These are phyloP conservation scores for Tetrapyrgos nigripes DNA, from an alignment of 1,284 basidiomycete genomes.

Conservation along the genomic window DNA sequence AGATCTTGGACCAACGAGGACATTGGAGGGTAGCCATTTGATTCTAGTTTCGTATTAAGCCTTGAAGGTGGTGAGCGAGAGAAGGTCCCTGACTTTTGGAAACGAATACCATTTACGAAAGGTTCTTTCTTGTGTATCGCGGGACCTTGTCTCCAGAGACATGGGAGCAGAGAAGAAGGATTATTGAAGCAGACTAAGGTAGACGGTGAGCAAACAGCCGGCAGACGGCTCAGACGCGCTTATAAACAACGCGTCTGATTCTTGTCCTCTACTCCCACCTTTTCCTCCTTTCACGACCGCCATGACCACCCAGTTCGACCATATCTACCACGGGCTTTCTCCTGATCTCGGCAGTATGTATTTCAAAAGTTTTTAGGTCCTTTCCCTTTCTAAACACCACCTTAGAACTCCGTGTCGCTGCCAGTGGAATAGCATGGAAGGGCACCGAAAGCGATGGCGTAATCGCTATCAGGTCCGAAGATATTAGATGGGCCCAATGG, in stretches of 20 bases:
- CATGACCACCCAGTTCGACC: conserved; percentile 81
- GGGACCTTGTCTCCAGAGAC: conserved; percentile 66
- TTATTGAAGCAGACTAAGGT: conserved; percentile 16
- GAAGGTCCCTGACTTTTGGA: conserved; percentile 8
- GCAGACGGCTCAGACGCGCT: conserved; percentile 33
- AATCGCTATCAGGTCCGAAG: conserved; percentile 70
- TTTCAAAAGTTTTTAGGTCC: not conserved
- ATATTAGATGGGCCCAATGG: conserved; percentile 93
- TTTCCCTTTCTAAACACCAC: conserved; percentile 11
- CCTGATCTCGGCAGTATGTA: conserved; percentile 82
- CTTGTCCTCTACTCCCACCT: conserved; percentile 19
- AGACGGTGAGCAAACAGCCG: conserved; percentile 1
- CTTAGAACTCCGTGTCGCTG: conserved; percentile 87
- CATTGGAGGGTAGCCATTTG: conserved; percentile 89
- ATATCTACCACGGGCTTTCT: conserved; percentile 80
- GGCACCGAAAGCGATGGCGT: conserved; percentile 70
- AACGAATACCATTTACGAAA: conserved; percentile 84
- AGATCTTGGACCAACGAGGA: conserved; percentile 89
- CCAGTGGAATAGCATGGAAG: conserved; percentile 94
- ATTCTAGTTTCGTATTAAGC: conserved; percentile 95
- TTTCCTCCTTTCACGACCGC: conserved; percentile 31
- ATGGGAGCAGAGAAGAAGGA: conserved; percentile 30
- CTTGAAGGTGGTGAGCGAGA: conserved; percentile 42
- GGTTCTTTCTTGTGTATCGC: conserved; percentile 77
- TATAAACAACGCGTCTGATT: conserved; percentile 40